Percentiles rank a stretch among this genome's conserved stretches.
phyloP scores from a whole-genome alignment of 352 stramenopile species.

The Globisporangium paroecandrum region DNA sequence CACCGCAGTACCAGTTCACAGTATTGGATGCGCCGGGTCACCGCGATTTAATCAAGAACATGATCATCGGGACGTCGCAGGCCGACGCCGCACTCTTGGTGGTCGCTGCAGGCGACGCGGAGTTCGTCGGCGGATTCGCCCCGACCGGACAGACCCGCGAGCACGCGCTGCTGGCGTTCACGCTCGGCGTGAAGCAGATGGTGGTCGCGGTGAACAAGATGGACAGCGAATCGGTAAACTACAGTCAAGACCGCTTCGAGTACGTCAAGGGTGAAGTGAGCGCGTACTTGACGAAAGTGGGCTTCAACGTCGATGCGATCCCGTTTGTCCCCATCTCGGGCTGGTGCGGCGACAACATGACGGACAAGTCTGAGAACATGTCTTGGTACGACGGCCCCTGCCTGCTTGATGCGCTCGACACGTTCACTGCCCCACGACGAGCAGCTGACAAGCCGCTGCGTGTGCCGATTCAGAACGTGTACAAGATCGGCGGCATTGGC shows the following conservation, averaged over 20 bases:
- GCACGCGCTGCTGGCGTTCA: constrained; percentile 95
- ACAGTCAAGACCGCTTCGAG: constrained; percentile 91
- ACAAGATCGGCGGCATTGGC: constrained; percentile 97
- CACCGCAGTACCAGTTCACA: constrained; percentile 95
- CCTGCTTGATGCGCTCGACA: constrained; percentile 92
- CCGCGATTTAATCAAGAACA: constrained; percentile 99
- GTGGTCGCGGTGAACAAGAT: constrained; percentile 99
- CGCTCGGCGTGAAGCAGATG: constrained; percentile 97
- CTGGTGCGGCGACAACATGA: constrained; percentile 97
- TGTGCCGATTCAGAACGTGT: constrained; percentile 95
- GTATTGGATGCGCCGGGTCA: constrained; percentile 98
- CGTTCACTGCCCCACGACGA: constrained; percentile 89
- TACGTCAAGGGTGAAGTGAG: constrained; percentile 93
- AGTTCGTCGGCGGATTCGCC: constrained; percentile 95
- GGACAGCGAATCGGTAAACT: constrained; percentile 94
- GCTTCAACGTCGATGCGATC: constrained; percentile 95
- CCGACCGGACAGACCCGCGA: constrained; percentile 96
- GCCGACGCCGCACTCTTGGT: constrained; percentile 97
- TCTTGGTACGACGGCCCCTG: constrained; percentile 94
- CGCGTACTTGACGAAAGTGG: constrained; percentile 94
- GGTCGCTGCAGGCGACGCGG: constrained; percentile 88
- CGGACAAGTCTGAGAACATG: constrained; percentile 93
- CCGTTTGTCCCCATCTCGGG: constrained; percentile 96
- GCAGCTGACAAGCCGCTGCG: constrained; percentile 94
- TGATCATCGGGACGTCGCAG: constrained; percentile 98